Conservation (phyloP, 2,329 filamentous ascomycete species). For the Aureobasidium sp. region DNA sequence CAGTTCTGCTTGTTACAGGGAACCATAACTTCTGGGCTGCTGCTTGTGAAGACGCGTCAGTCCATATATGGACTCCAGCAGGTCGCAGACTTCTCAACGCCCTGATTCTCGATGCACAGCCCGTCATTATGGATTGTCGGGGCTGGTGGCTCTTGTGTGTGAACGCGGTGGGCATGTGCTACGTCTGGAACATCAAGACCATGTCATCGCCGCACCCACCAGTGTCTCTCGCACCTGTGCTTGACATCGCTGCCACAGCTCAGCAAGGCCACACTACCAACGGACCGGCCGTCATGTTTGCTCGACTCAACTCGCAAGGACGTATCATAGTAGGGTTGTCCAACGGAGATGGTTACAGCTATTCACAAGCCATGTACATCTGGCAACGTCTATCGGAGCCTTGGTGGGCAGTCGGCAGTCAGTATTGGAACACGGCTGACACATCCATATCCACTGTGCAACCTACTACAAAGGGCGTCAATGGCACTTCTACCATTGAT, state of each 20-base stretch:
- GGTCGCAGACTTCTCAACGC: slow-evolving; percentile 80
- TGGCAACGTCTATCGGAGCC: slow-evolving; percentile 96
- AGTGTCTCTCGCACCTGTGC: slow-evolving; percentile 76
- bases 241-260: slow-evolving; percentile 77
- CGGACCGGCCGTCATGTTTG: slow-evolving; percentile 81
- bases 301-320: slow-evolving; percentile 81
- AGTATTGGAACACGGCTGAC: slow-evolving; percentile 98
- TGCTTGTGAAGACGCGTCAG: slow-evolving; percentile 83
- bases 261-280: slow-evolving; percentile 72
- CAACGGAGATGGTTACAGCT: slow-evolving; percentile 91
- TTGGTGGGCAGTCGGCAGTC: slow-evolving; percentile 96
- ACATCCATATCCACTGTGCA: slow-evolving; percentile 77
- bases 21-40: slow-evolving; percentile 88
- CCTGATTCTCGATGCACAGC: slow-evolving; percentile 81
- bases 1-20: slow-evolving; percentile 83
- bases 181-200: slow-evolving; percentile 87
- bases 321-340: slow-evolving; percentile 83
- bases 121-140: slow-evolving; percentile 86
- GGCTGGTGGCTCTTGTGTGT: slow-evolving; percentile 87
- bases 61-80: slow-evolving; percentile 89
- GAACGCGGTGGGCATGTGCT: slow-evolving; percentile 77
- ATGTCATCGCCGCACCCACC: slow-evolving; percentile 83
- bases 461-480: slow-evolving; percentile 35
- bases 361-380: slow-evolving; percentile 74
- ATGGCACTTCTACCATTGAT: slow-evolving; percentile 29